Base-by-base conservation (phyloP, 2,329 filamentous ascomycete genomes). In the Pseudocercospora fuligena region DNA sequence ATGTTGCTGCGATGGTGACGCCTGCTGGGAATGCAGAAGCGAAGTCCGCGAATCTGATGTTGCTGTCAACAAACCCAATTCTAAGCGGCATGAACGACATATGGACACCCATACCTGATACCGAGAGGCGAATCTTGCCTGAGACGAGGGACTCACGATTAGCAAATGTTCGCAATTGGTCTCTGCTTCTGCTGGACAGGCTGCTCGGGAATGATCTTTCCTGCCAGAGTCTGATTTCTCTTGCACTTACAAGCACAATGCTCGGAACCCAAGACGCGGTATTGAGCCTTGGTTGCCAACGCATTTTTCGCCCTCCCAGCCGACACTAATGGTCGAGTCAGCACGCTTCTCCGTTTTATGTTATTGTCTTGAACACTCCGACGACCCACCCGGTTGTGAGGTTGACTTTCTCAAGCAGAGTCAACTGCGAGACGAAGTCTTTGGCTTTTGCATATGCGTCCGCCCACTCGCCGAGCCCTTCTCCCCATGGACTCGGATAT, bases 371-470 rank as follows among this genome's bases (percentile, higher is more conserved):
- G 7, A 19, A 43, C 16, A 43, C 16, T 43, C n/a, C 7, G 16
- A 8, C 16, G 40, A 43, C 40, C 16, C 16, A 43, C 40, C 40
- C 40, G 16, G 40, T 97, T 2, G 94, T 98, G 70, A 99, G 79
- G 79, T 98, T 98, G 79, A 98, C 93, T 82, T 97, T 97, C 79
- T 97, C 94, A 11, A 89, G 77, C 40, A 97, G 84, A 0, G 93
- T 97, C 80, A 97, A 81, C 77, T 93, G 89, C 9, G 90, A 90
- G 54, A 97, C 93, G 74, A 97, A 94, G 2, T 85, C 87, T 72
- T 87, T 88, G 0, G 94, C 94, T 78, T 91, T 89, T 21, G 80
- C 82, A 73, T 97, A 94, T 46, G 93, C 92, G 6, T 88, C 86
- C 62, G 87, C 85, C 93, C 93, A 97, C 53, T 86, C 82, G 11